A percentile compares a stretch with the other conserved stretches of the same genome.
phyloP scores from a whole-genome alignment of 768 basidiomycete species.

The Zangia roseola region DNA sequence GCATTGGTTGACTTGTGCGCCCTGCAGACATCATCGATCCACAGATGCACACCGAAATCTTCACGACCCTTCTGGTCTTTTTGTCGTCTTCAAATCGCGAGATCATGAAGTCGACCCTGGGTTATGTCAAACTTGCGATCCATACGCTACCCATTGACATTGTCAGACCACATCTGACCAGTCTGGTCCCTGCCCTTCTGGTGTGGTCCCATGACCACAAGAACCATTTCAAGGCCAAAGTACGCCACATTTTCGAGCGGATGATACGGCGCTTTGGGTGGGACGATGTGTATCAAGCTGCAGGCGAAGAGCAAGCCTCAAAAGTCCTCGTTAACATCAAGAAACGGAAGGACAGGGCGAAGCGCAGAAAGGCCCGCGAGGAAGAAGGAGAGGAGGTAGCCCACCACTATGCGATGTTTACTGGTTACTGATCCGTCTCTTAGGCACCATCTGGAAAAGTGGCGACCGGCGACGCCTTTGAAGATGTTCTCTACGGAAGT shows the following conservation, averaged over 20 bases:
- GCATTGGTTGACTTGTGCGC: not conserved
- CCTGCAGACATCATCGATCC: constrained; percentile 61
- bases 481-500: constrained; percentile 95
- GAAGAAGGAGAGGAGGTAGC: constrained; percentile 55
- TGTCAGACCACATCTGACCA: constrained; percentile 72
- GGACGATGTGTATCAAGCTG: constrained; percentile 75
- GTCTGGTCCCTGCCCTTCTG: constrained; percentile 81
- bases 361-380: constrained; percentile 73
- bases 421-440: constrained; percentile 6
- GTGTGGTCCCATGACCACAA: constrained; percentile 97
- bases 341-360: constrained; percentile 92
- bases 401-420: not conserved
- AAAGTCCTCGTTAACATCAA: constrained; percentile 94
- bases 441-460: constrained; percentile 49
- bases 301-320: constrained; percentile 73
- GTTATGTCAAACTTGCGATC: constrained; percentile 90
- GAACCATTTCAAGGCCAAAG: constrained; percentile 97
- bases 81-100: constrained; percentile 93
- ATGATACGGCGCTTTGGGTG: constrained; percentile 89
- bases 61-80: constrained; percentile 87
- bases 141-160: constrained; percentile 76
- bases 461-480: constrained; percentile 83
- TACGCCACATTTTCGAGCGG: constrained; percentile 95
- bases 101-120: constrained; percentile 95
- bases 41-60: constrained; percentile 77